These are phyloP conservation scores for Candida sanyaensis DNA, from an alignment of 1,139 yeast species.

Conservation along the genomic window DNA sequence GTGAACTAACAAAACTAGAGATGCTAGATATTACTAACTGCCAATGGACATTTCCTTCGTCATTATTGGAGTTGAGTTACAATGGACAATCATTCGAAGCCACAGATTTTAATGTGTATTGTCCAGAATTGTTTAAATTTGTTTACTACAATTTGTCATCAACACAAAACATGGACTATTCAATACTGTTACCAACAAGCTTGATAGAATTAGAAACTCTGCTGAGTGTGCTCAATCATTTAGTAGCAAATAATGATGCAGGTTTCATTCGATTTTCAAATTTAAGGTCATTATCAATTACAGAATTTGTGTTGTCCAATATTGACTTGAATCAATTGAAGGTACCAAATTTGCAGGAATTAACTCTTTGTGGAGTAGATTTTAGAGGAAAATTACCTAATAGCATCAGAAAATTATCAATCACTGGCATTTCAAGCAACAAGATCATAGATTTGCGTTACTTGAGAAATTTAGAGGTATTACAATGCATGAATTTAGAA, in stretches of 20 bases:
- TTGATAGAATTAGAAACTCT: background rate
- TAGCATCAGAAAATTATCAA: background rate
- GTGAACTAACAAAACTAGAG: background rate
- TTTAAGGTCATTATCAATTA: background rate
- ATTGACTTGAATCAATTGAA: background rate
- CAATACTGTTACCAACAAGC: background rate
- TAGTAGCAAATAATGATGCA: background rate
- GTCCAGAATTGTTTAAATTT: background rate
- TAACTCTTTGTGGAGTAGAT: background rate
- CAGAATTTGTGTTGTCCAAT: background rate
- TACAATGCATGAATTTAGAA: background rate
- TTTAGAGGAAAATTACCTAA: background rate
- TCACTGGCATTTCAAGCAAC: background rate
- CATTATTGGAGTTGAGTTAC: background rate
- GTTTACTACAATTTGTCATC: background rate
- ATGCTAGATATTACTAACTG: background rate
- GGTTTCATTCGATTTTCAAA: background rate
- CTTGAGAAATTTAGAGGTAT: background rate
- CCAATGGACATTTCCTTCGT: background rate
- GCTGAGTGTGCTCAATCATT: background rate
- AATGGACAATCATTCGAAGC: background rate
- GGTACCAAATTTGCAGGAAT: background rate
- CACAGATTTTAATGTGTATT: background rate
- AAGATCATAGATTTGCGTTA: background rate
- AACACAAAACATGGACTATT: background rate